Evolutionary conservation across 2,329 filamentous ascomycete genomes (phyloP).

Genomic region (Cercospora sp.): DNA sequence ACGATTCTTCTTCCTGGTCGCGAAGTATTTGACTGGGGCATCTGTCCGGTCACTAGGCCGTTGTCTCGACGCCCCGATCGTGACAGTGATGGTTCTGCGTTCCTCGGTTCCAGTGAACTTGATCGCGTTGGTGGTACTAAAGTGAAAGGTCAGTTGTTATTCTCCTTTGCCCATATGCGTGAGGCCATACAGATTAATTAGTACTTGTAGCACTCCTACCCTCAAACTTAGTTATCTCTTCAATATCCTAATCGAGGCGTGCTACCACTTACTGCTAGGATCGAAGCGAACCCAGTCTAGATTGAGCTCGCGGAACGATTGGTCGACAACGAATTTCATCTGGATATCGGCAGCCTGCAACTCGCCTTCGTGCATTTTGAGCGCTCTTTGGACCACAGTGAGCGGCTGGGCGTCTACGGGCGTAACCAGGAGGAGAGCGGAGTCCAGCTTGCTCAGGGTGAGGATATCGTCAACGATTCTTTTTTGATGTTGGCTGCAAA

Average conservation of each 20-base stretch:
- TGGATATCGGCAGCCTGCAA: slow-evolving; percentile 67
- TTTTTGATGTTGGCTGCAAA: slow-evolving; percentile 79
- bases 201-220: slow-evolving; percentile 67
- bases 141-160: background rate
- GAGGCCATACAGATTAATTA: slow-evolving; percentile 65
- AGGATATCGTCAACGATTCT: slow-evolving; percentile 74
- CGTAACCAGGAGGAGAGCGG: slow-evolving; percentile 69
- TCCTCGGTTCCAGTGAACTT: slow-evolving; percentile 72
- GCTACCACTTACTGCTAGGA: slow-evolving; percentile 52
- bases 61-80: slow-evolving; percentile 62
- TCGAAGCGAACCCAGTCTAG: slow-evolving; percentile 72
- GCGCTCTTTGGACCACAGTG: slow-evolving; percentile 62
- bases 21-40: slow-evolving; percentile 61
- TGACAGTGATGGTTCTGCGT: slow-evolving; percentile 64
- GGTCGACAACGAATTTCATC: slow-evolving; percentile 63
- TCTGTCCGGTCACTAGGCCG: slow-evolving; percentile 49
- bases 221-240: background rate
- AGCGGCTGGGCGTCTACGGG: slow-evolving; percentile 69
- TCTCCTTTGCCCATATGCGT: slow-evolving; percentile 39
- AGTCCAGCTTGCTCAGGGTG: slow-evolving; percentile 74
- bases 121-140: slow-evolving; percentile 66
- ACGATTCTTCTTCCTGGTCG: slow-evolving; percentile 53
- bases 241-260: background rate
- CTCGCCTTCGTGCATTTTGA: slow-evolving; percentile 79
- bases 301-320: slow-evolving; percentile 58